Base-by-base conservation (phyloP, 495 filamentous ascomycete species). In the Astrocystis sublimbata region DNA sequence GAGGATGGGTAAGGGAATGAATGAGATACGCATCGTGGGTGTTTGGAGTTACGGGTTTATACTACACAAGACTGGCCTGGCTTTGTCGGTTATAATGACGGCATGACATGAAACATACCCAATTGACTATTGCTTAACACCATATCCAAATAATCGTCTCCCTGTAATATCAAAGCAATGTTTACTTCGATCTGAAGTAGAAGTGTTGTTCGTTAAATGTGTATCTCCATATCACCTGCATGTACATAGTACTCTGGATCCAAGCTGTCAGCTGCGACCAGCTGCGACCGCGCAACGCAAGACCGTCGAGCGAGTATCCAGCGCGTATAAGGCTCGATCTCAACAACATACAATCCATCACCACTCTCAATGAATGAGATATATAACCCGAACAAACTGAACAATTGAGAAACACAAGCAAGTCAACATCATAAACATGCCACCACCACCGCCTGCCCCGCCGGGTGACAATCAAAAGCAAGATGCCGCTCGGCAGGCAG, bases 401-500 rank as follows among this genome's bases (percentile, higher is more conserved):
- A 50, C 61, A n/a, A 49, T 2, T 15, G 17, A 28, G 5, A 13
- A 21, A 24, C 19, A 56, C 15, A 60, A 40, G 2, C 26, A 12
- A 33, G 52, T 13, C 56, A n/a, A n/a, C n/a, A n/a, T 43, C 46
- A 62, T 35, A 58, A 66, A 61, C 62, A 63, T 63, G 56, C 60
- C 69, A 54, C 43, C 64, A 47, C 63, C 57, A 56, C n/a, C n/a
- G n/a, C n/a, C n/a, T n/a, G n/a, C n/a, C n/a, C n/a, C n/a, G n/a
- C n/a, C n/a, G n/a, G 47, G 57, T 77, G 67, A 78, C 8, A 85
- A 80, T 60, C 84, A 88, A 56, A 96, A 96, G 76, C 90, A 92
- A 66, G 86, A 88, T 71, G 93, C 93, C 15, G 94, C 94, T n/a
- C 88, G 92, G 26, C 92, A 98, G 75, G 91, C 96, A 60, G 92